Percentiles rank a stretch among this genome's conserved stretches.
Evolutionary conservation across 2,329 filamentous ascomycete species (phyloP).

Genomic region (Penicillium sp.): DNA sequence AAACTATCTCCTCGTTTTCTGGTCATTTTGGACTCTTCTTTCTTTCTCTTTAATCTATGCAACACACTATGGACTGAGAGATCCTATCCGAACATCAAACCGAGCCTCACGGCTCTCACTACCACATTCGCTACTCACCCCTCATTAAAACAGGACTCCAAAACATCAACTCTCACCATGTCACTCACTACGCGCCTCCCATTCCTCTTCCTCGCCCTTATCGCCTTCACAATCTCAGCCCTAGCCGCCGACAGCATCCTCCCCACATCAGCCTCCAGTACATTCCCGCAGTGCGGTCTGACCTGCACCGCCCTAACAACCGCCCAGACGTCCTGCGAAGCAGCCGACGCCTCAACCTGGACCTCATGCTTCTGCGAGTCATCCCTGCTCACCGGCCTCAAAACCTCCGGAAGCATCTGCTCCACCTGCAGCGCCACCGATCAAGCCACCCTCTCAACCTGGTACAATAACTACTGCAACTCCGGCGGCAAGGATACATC

Average conservation of each 20-base stretch:
- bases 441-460: conserved; percentile 61
- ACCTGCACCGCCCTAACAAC: conserved; percentile 63
- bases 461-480: conserved; percentile 69
- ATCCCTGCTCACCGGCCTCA: conserved; percentile 58
- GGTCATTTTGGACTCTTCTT: background rate
- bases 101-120: conserved; percentile 5
- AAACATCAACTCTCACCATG: background rate
- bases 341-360: conserved; percentile 55
- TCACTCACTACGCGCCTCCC: conserved; percentile 5
- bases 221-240: conserved; percentile 24
- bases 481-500: conserved; percentile 44
- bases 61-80: conserved; percentile 1
- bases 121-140: background rate
- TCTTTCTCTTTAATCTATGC: background rate
- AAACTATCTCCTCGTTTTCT: background rate
- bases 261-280: conserved; percentile 38
- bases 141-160: background rate
- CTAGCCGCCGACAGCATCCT: conserved; percentile 30
- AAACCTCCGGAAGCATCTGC: conserved; percentile 63
- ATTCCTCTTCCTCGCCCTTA: conserved; percentile 4
- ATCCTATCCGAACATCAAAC: background rate
- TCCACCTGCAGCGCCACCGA: conserved; percentile 56
- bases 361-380: conserved; percentile 73
- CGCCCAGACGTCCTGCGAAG: conserved; percentile 67
- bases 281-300: conserved; percentile 63